These are phyloP conservation scores for Candolleomyces eurysporus DNA, from an alignment of 768 basidiomycete genomes.

Conservation along the genomic window DNA sequence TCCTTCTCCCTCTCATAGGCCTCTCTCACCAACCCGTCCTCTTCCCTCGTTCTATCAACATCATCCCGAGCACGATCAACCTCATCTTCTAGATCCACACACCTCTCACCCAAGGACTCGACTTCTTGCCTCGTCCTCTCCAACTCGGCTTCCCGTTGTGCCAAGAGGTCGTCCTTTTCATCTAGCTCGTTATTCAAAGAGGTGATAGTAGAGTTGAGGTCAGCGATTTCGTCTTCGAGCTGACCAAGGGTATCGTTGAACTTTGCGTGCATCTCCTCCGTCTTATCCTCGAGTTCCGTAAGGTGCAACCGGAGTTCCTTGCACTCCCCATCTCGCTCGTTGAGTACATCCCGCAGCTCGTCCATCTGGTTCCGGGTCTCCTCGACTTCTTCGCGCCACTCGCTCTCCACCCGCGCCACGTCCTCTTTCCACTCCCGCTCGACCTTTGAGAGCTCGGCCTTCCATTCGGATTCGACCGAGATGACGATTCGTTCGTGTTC, in stretches of 20 bases:
- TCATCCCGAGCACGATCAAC: conserved; percentile 29
- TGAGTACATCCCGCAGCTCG: conserved; percentile 74
- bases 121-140: conserved; percentile 72
- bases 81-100: conserved; percentile 87
- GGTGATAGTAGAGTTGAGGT: conserved; percentile 76
- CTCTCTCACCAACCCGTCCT: conserved; percentile 37
- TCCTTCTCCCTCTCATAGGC: conserved; percentile 43
- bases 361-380: conserved; percentile 77
- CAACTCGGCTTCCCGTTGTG: conserved; percentile 78
- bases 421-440: too few species aligned
- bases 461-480: conserved; percentile 81
- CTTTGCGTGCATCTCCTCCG: conserved; percentile 66
- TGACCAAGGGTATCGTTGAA: conserved; percentile 75
- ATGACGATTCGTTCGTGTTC: conserved; percentile 74
- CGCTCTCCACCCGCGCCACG: conserved; percentile 45
- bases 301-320: conserved; percentile 72
- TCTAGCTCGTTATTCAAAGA: conserved; percentile 61
- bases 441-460: conserved; percentile 48
- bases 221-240: conserved; percentile 73
- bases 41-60: conserved; percentile 48
- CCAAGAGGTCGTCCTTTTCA: conserved; percentile 74
- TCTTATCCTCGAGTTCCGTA: conserved; percentile 71
- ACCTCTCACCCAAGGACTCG: conserved; percentile 74
- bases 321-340: conserved; percentile 77
- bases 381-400: conserved; percentile 87